These are phyloP conservation scores for Lachnellula hyalina DNA, from an alignment of 2,329 filamentous ascomycete species.

Conservation along the genomic window DNA sequence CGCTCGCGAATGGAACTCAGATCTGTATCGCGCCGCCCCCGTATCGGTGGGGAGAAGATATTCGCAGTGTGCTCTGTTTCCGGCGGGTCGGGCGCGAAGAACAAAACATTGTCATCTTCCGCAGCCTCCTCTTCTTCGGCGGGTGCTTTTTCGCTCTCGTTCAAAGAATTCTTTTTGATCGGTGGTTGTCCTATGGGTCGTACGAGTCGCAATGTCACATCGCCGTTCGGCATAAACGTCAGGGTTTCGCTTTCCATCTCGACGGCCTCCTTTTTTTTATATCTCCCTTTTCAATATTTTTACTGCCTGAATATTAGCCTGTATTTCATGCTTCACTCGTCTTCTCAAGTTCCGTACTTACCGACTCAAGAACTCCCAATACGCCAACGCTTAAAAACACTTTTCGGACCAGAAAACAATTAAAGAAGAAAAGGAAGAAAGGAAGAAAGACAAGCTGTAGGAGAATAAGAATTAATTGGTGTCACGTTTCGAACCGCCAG, in stretches of 20 bases:
- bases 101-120: conserved; percentile 16
- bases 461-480: not conserved
- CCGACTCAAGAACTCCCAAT: not conserved
- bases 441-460: not conserved
- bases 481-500: not conserved
- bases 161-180: not conserved
- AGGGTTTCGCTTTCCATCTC: conserved; percentile 21
- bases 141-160: conserved; percentile 7
- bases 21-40: conserved; percentile 17
- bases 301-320: not conserved
- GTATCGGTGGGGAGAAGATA: conserved; percentile 15
- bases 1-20: conserved; percentile 17
- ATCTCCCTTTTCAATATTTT: not conserved
- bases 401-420: not conserved
- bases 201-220: conserved; percentile 19
- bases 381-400: not conserved
- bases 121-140: conserved; percentile 4
- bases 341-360: not conserved
- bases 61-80: conserved; percentile 11
- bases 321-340: too few relatives aligned
- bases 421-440: not conserved
- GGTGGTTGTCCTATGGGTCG: conserved; percentile 9
- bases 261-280: not conserved
- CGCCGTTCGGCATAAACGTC: conserved; percentile 24
- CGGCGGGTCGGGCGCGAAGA: conserved; percentile 22